phyloP scores from a whole-genome alignment of 768 basidiomycete species.

The Amyloporia xantha region DNA sequence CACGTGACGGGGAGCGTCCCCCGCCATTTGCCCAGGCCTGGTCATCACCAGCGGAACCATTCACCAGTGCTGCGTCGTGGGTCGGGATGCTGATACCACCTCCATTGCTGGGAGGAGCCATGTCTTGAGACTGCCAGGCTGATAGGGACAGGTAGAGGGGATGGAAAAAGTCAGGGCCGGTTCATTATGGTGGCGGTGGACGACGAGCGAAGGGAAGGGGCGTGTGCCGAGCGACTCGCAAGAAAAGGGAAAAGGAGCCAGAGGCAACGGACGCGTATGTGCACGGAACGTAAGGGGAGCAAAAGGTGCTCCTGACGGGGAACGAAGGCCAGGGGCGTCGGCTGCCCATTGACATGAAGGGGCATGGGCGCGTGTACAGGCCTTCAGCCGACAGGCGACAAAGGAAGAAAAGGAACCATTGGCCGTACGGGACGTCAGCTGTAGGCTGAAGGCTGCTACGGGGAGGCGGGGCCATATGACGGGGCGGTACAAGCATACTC shows the following conservation, averaged over 20 bases:
- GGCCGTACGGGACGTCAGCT: constrained; percentile 14
- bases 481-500: constrained; percentile 10
- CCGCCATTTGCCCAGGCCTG: constrained; percentile 42
- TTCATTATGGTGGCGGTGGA: constrained; percentile 29
- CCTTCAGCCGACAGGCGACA: constrained; percentile 25
- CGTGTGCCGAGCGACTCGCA: constrained; percentile 19
- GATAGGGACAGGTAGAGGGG: constrained; percentile 33
- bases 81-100: constrained; percentile 68
- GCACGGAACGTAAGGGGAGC: constrained; percentile 7
- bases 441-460: constrained; percentile 19
- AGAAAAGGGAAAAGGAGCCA: constrained; percentile 10
- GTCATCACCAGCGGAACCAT: constrained; percentile 48
- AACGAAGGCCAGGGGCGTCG: background rate
- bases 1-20: constrained; percentile 39
- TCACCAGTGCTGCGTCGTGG: constrained; percentile 37
- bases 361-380: constrained; percentile 8
- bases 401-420: constrained; percentile 5
- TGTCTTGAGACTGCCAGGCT: constrained; percentile 85
- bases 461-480: constrained; percentile 10
- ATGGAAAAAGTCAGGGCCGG: constrained; percentile 37
- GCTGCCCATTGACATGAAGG: constrained; percentile 1
- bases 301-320: constrained; percentile 1
- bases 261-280: constrained; percentile 8
- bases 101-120: constrained; percentile 48
- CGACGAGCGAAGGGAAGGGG: constrained; percentile 17